These are phyloP conservation scores for Ophiostoma piceae DNA, from an alignment of 2,329 filamentous ascomycete species.

Conservation along the genomic window DNA sequence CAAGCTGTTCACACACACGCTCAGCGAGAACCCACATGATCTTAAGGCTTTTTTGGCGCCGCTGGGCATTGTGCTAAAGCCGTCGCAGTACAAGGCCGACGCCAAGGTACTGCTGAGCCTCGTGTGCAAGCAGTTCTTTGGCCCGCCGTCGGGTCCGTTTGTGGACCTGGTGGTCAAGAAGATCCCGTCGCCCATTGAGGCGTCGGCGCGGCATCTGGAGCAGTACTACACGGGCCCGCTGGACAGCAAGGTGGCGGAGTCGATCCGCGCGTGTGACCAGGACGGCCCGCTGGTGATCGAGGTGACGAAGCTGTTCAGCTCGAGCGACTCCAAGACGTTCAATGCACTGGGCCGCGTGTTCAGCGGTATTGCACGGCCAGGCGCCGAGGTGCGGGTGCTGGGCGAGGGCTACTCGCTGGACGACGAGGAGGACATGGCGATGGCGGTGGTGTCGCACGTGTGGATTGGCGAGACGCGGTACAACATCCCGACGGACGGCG, in stretches of 20 bases:
- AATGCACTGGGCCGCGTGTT: conserved; percentile 85
- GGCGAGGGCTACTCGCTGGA: conserved; percentile 95
- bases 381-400: conserved; percentile 79
- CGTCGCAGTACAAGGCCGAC: conserved; percentile 84
- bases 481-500: conserved; percentile 82
- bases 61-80: conserved; percentile 81
- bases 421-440: conserved; percentile 95
- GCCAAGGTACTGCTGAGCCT: conserved; percentile 82
- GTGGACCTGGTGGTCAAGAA: conserved; percentile 94
- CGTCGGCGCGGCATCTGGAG: conserved; percentile 69
- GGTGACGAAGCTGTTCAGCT: conserved; percentile 88
- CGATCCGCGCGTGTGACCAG: conserved; percentile 78
- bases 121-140: conserved; percentile 94
- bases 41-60: conserved; percentile 71
- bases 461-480: conserved; percentile 92
- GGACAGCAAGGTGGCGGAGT: conserved; percentile 71
- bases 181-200: conserved; percentile 78
- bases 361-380: conserved; percentile 81
- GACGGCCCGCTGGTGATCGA: conserved; percentile 90
- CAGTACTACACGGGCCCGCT: conserved; percentile 87
- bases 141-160: conserved; percentile 70
- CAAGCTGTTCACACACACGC: conserved; percentile 92
- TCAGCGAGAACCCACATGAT: conserved; percentile 83
- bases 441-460: conserved; percentile 76
- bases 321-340: conserved; percentile 84